Evolutionary conservation across 73 alveolate genomes (phyloP), one percentile per base, ranked within the genome.

Genomic region (Durusdinium trenchii): DNA sequence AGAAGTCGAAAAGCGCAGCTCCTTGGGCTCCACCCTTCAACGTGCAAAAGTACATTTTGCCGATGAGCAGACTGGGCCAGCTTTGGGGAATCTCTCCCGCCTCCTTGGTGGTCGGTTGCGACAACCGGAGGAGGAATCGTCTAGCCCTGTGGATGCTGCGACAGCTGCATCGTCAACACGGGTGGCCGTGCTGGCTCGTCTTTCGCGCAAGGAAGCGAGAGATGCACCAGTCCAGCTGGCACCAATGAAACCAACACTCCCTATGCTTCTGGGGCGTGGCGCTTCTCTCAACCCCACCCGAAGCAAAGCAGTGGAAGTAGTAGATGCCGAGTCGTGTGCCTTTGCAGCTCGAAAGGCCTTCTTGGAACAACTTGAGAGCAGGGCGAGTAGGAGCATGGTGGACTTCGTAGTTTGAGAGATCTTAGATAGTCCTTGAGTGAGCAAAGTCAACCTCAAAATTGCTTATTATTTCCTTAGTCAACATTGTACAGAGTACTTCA

Each of bases 51-150:
- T 91, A 47, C 98, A 91, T 76, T 91, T 91, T 6, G 89, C 76
- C n/a, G 90, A 69, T 16, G 54, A 43, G 54, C n/a, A 57, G 28
- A 47, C 98, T 23, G n/a, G n/a, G n/a, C n/a, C n/a, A n/a, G 67
- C 52, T 71, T 73, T 69, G n/a, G 98, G 98, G 47, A 91, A 91
- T 69, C 90, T 89, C n/a, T 69, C 73, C 60, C 91, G 91, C 35
- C 91, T 81, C 10, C 71, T 81, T 0, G 91, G 91, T 32, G 91
- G 91, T 81, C 91, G 71, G 14, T 81, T 81, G 91, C n/a, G n/a
- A n/a, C 91, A 81, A 48, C 67, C 67, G 50, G 23, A 81, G 91
- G 91, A 45, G 26, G 91, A 81, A 35, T 26, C 76, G 0, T 50
- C 64, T 20, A 9, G 48, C 6, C 50, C 52, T 20, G 30, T 36